A percentile compares a stretch with the other conserved stretches of the same genome.
phyloP scores from a whole-genome alignment of 495 filamentous ascomycete genomes.

The Penicillium cataractarum region DNA sequence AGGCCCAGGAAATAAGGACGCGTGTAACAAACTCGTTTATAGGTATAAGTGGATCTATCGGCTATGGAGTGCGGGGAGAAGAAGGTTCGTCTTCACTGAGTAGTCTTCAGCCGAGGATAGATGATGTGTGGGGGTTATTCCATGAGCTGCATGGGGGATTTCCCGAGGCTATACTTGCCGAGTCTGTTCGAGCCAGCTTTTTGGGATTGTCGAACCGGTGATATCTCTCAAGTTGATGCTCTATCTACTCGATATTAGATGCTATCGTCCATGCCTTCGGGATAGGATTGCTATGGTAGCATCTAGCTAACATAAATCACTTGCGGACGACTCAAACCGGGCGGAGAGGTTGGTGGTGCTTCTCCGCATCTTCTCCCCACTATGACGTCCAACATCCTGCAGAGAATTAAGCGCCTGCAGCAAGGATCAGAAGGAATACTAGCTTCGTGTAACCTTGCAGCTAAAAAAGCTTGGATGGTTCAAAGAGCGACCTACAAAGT shows the following conservation, averaged over 20 bases:
- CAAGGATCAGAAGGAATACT: neutral
- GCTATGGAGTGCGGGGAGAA: conserved; percentile 12
- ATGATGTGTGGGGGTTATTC: neutral
- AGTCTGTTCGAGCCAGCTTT: neutral
- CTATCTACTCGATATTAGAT: neutral
- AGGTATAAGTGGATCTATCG: neutral
- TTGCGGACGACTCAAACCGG: neutral
- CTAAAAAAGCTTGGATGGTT: neutral
- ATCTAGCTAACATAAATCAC: too few species aligned
- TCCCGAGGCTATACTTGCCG: neutral
- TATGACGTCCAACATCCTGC: neutral
- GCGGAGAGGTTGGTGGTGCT: neutral
- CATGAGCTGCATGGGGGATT: neutral
- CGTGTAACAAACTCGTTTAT: neutral
- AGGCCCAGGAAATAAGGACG: neutral
- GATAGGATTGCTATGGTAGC: too few species aligned
- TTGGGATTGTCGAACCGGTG: neutral
- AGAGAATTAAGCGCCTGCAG: neutral
- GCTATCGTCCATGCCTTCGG: neutral
- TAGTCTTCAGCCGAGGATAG: conserved; percentile 8
- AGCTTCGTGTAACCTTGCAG: neutral
- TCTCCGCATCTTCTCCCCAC: conserved; percentile 3
- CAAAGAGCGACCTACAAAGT: neutral
- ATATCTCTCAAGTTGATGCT: neutral
- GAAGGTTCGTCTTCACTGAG: neutral